Evolutionary conservation across 2,329 filamentous ascomycete genomes (phyloP).

Genomic region (Scopulariopsis brevicaulis): DNA sequence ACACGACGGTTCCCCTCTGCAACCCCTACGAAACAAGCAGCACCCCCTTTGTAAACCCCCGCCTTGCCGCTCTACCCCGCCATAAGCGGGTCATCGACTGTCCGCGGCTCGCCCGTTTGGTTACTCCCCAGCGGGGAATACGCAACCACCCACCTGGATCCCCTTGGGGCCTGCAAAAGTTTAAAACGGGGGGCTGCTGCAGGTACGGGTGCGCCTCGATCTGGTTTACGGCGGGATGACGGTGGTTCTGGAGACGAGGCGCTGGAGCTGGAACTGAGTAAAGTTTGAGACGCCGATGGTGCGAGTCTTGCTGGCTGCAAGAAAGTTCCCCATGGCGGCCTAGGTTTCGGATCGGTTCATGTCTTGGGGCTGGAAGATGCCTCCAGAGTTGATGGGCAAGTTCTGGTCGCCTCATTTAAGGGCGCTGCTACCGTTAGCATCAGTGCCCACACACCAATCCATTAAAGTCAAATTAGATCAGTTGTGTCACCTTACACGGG

Average conservation of each 20-base stretch:
- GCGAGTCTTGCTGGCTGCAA: constrained; percentile 23
- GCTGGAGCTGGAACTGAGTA: constrained; percentile 26
- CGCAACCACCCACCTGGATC: constrained; percentile 49
- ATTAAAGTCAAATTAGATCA: not conserved
- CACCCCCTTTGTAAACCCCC: constrained; percentile 24
- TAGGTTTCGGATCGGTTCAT: constrained; percentile 28
- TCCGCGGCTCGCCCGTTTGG: constrained; percentile 26
- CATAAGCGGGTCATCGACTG: constrained; percentile 35
- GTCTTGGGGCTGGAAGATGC: constrained; percentile 52
- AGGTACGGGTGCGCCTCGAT: constrained; percentile 60
- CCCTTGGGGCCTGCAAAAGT: constrained; percentile 43
- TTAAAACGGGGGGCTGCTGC: constrained; percentile 45
- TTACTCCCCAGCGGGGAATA: constrained; percentile 56
- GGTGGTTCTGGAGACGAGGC: constrained; percentile 35
- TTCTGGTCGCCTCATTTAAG: constrained; percentile 38
- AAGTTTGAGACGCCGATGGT: constrained; percentile 43
- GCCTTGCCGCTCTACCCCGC: constrained; percentile 32
- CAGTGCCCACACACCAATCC: no score
- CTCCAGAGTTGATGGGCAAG: constrained; percentile 37
- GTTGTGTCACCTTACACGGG: constrained; percentile 17
- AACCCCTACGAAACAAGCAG: constrained; percentile 46
- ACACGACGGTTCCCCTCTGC: constrained; percentile 50
- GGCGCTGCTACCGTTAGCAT: constrained; percentile 22
- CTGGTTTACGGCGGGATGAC: constrained; percentile 51
- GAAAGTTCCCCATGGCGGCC: constrained; percentile 25